phyloP scores from a whole-genome alignment of 768 basidiomycete genomes.

The Phlebiopsis gigantea region DNA sequence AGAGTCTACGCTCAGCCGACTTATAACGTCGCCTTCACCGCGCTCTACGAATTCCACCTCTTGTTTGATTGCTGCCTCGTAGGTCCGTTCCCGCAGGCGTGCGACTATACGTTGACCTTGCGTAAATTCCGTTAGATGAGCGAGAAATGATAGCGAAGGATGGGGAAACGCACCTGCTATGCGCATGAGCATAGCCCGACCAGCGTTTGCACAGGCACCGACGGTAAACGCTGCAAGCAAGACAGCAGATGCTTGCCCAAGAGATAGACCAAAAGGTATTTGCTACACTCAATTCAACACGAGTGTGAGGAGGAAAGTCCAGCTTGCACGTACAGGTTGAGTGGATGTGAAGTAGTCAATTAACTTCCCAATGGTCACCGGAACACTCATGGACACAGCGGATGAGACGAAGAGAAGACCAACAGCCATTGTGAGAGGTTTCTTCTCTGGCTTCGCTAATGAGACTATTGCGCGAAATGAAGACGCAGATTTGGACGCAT shows the following conservation, averaged over 20 bases:
- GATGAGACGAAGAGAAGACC: conserved; percentile 84
- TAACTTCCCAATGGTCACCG: conserved; percentile 87
- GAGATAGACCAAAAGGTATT: conserved; percentile 75
- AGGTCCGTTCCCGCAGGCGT: conserved; percentile 76
- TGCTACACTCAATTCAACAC: conserved; percentile 33
- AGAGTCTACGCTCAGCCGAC: conserved; percentile 85
- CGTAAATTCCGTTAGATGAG: not conserved
- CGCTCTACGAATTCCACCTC: conserved; percentile 92
- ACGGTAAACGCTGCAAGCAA: conserved; percentile 75
- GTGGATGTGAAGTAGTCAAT: conserved; percentile 87
- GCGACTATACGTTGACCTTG: conserved; percentile 86
- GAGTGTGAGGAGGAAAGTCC: not conserved
- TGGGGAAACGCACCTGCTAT: conserved; percentile 55
- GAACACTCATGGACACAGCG: conserved; percentile 86
- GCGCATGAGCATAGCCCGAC: conserved; percentile 80
- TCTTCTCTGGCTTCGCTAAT: conserved; percentile 80
- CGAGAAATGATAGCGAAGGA: not conserved
- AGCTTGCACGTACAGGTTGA: conserved; percentile 50
- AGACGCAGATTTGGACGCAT: conserved; percentile 37
- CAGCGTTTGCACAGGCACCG: conserved; percentile 86
- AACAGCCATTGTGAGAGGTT: conserved; percentile 68
- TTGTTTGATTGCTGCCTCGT: conserved; percentile 76
- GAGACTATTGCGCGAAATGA: conserved; percentile 71
- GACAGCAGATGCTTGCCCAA: conserved; percentile 72
- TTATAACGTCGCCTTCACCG: conserved; percentile 91